Evolutionary conservation across 306 rosid species (phyloP), one percentile per base, ranked within the genome.

Genomic region (Echinosophora koreensis): DNA sequence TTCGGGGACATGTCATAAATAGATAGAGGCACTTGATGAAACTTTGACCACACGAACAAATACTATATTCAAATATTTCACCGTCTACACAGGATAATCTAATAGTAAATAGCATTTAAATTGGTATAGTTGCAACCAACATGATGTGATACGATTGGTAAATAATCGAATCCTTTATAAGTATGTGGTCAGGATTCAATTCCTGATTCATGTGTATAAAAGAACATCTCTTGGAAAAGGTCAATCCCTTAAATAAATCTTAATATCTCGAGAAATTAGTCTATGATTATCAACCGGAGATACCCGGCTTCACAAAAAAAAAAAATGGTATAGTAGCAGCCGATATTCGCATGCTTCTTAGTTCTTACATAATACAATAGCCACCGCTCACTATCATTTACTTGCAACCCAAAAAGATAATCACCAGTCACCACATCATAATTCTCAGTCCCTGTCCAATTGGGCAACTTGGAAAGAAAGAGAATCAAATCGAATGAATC

Each of bases 381-480:
- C 27, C 59, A 30, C 60, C 69, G 30, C 37, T 54, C 60, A 39
- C 28, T 18, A 27, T 15, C 17, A 42, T 60, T 37, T 2, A 47
- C 32, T 30, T 22, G 1, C 49, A 2, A 4, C 32, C 49, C 6
- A 8, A 39, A 52, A 3, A 54, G 51, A 32, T 2, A 80, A 27
- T 8, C 10, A 38, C 69, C 64, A 32, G 17, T 6, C 32, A 10
- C n/a, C 54, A 71, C 34, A 5, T 18, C 60, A 62, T 6, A 55
- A 62, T 52, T 51, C 79, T 47, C 16, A 5, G 63, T 64, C 79
- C 46, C 51, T 44, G 47, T 66, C 86, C 83, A 83, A 66, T 18
- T 76, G 42, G 69, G 27, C 85, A 84, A 80, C 80, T 80, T 76
- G 79, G 73, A 16, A 14, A 30, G 54, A 64, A 46, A 14, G 54